Percentiles rank a stretch among this genome's conserved stretches.
These are phyloP conservation scores for Bonnemaisonia californica DNA, from an alignment of 31 red algal genomes.

Conservation along the genomic window DNA sequence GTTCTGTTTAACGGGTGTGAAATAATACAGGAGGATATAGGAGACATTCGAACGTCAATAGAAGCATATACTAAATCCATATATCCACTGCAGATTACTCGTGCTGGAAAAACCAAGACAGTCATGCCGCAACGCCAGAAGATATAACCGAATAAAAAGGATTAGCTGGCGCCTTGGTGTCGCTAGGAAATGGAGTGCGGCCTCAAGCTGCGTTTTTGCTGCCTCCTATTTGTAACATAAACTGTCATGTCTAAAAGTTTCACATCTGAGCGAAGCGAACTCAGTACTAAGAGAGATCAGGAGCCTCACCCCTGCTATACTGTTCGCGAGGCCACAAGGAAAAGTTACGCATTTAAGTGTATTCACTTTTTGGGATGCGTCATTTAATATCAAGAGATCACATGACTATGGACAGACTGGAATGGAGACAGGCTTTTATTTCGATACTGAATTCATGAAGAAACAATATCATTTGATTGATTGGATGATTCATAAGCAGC, in stretches of 20 bases:
- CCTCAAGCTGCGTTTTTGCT: constrained; percentile 6
- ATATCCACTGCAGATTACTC: background rate
- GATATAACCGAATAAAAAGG: background rate
- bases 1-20: constrained; percentile 7
- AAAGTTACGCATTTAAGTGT: background rate
- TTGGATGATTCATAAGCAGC: constrained; percentile 3
- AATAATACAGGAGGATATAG: constrained; percentile 3
- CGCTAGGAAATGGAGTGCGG: background rate
- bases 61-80: background rate
- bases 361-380: constrained; percentile 2
- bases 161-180: background rate
- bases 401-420: constrained; percentile 5
- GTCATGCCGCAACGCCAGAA: background rate
- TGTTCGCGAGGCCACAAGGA: background rate
- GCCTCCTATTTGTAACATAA: constrained; percentile 12
- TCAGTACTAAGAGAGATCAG: background rate
- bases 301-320: background rate
- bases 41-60: constrained; percentile 11
- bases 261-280: background rate
- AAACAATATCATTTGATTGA: constrained; percentile 16
- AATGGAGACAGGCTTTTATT: background rate
- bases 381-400: constrained; percentile 8
- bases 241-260: background rate
- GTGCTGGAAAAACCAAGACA: background rate
- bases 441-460: background rate